Base-by-base conservation (phyloP, 2,329 filamentous ascomycete species). In the Diaporthe aspalathi region DNA sequence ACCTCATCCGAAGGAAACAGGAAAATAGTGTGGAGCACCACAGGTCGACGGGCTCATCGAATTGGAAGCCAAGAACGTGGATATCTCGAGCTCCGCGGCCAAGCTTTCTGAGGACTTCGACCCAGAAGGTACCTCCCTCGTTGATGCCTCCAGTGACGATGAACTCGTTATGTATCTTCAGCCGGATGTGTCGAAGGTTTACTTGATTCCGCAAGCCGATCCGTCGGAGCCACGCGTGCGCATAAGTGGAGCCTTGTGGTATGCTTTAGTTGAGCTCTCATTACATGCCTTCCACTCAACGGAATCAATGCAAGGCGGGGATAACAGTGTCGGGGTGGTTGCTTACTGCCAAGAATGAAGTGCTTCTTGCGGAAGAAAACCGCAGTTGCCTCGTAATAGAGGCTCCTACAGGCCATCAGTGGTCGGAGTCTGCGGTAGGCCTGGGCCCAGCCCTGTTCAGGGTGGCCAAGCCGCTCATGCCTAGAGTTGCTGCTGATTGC, bases 181-280 rank as follows among this genome's bases (percentile, higher is more conserved):
- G 20, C 20, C 47, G 47, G 9, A 66, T 27, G 16, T 40, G 38
- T 40, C 47, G 47, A 17, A 66, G 29, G 62, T 66, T 38, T 7
- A 43, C 17, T 24, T 38, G 45, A 17, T 66, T 66, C 5, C 32
- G 29, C n/a, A 20, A 22, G 47, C 62, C 62, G 17, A 66, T 66
- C 9, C 47, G 24, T 38, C 62, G 29, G n/a, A 66, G 62, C 62
- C 62, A 66, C 9, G 62, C 62, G 11, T 52, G 62, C 7, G 62
- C 62, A 40, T 53, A 66, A 2, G 62, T 66, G 20, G 62, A 52
- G 32, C 35, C 54, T 60, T 43, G 5, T 1, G 9, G 43, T 17
- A 7, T 20, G 8, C 9, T 43, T 60, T 20, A 60, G 38, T 27
- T 20, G 6, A 60, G 2, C 43, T 20, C 38, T 4, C 4, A 60